Percentiles rank a stretch among this genome's conserved stretches.
Conservation (phyloP, 75 land plant species). For the Isoetes taiwanensis region DNA sequence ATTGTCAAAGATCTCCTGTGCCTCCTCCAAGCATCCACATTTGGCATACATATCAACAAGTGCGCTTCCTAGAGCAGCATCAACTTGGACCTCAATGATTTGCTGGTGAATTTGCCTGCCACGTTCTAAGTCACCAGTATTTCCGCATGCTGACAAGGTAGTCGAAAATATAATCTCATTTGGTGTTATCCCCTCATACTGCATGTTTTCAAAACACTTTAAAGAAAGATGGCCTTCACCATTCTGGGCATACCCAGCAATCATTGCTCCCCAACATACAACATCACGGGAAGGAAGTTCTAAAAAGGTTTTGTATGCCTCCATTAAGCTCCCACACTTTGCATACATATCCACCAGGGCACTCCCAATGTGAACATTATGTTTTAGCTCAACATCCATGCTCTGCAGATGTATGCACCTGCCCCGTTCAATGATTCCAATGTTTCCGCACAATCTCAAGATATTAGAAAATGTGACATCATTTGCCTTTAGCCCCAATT, state of each 20-base stretch:
- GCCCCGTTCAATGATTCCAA: too few relatives aligned
- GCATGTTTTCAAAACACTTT: slow-evolving; percentile 29
- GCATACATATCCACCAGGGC: slow-evolving; percentile 16
- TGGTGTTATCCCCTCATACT: slow-evolving; percentile 18
- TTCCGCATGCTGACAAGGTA: slow-evolving; percentile 28
- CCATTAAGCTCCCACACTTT: background rate
- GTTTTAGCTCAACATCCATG: background rate
- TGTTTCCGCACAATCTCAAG: too few relatives aligned
- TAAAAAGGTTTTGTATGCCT: background rate
- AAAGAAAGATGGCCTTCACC: slow-evolving; percentile 26
- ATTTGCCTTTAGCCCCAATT: too few relatives aligned
- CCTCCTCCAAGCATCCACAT: slow-evolving; percentile 7
- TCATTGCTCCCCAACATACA: slow-evolving; percentile 47
- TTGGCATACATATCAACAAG: slow-evolving; percentile 6
- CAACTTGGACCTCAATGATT: background rate
- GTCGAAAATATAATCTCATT: slow-evolving; percentile 23
- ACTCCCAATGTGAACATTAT: slow-evolving; percentile 8
- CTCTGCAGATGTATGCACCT: slow-evolving; percentile 6
- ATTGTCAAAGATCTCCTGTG: slow-evolving; percentile 11
- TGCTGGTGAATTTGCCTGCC: slow-evolving; percentile 24
- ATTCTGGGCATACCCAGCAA: slow-evolving; percentile 24
- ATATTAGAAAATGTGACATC: too few relatives aligned
- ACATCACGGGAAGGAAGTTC: slow-evolving; percentile 19
- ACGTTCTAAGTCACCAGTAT: slow-evolving; percentile 8
- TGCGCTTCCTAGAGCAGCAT: background rate